Evolutionary conservation across 225 moss, liverwort and hornwort genomes (phyloP).

Genomic region (Polytrichum formosum): DNA sequence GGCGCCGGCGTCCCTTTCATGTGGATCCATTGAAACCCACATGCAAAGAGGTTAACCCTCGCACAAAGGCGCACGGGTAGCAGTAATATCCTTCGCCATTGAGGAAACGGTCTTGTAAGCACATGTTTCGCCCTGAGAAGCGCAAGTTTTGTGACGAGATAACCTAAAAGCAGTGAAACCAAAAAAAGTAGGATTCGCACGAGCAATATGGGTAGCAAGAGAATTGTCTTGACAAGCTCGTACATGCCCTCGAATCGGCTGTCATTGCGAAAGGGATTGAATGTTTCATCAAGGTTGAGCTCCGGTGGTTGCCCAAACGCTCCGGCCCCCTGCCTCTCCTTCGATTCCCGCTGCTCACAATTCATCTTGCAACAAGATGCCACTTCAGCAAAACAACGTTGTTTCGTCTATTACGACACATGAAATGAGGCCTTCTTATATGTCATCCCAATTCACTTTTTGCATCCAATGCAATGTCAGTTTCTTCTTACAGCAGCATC

Average conservation of each 20-base stretch:
- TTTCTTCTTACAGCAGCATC: too few species aligned
- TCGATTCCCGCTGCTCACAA: constrained; percentile 28
- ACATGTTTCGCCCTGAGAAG: constrained; percentile 78
- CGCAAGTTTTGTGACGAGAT: constrained; percentile 66
- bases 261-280: constrained; percentile 82
- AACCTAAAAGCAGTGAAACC: constrained; percentile 55
- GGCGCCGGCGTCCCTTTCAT: constrained; percentile 82
- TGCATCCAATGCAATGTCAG: too few species aligned
- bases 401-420: too few species aligned
- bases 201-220: constrained; percentile 62
- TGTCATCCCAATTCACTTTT: too few species aligned
- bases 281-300: constrained; percentile 53
- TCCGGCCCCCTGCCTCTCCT: constrained; percentile 52
- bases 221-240: constrained; percentile 63
- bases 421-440: too few species aligned
- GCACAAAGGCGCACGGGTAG: constrained; percentile 78
- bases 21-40: constrained; percentile 87
- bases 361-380: constrained; percentile 44
- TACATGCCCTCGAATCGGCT: constrained; percentile 38
- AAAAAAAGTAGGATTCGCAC: constrained; percentile 57
- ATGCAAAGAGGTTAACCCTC: constrained; percentile 72
- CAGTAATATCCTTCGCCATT: constrained; percentile 73
- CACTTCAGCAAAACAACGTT: background rate
- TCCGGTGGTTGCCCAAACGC: constrained; percentile 70
- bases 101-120: constrained; percentile 76